A percentile compares a stretch with the other conserved stretches of the same genome.
Evolutionary conservation across 78 protist species (phyloP).

Genomic region (Dictyostelium brefeldianum): DNA sequence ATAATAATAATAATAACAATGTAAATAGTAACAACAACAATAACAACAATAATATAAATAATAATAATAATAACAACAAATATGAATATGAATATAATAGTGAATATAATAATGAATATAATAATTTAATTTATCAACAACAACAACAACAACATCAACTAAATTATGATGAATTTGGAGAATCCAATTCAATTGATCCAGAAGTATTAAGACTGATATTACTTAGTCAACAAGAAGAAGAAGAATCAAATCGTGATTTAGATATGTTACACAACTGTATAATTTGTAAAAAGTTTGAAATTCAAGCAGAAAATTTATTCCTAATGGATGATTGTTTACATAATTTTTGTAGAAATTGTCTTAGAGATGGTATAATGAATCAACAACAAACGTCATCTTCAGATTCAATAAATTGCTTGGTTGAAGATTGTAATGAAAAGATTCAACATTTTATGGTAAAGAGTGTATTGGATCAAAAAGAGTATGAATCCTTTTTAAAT

Average conservation of each 20-base stretch:
- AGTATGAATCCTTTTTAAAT: slow-evolving; percentile 48
- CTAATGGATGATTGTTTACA: slow-evolving; percentile 76
- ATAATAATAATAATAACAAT: not conserved
- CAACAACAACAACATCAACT: slow-evolving; percentile 14
- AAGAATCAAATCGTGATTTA: slow-evolving; percentile 22
- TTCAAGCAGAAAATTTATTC: slow-evolving; percentile 15
- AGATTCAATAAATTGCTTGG: not conserved
- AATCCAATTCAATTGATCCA: not conserved
- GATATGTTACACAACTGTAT: slow-evolving; percentile 52
- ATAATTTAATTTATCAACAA: not conserved
- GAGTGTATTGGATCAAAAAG: slow-evolving; percentile 17
- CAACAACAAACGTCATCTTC: not conserved
- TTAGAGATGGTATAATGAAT: slow-evolving; percentile 4
- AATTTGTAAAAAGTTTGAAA: not conserved
- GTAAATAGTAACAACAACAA: not conserved
- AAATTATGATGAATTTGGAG: not conserved
- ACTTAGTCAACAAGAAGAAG: not conserved
- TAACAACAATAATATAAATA: not conserved
- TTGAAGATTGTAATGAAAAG: slow-evolving; percentile 6
- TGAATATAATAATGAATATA: not conserved
- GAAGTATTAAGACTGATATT: not conserved
- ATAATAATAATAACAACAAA: not conserved
- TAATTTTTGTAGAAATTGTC: slow-evolving; percentile 42
- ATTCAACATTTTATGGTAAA: slow-evolving; percentile 9
- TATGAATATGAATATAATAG: not conserved